Base-by-base conservation (phyloP, 371 early-diverging fungal genomes). In the Rhizopus delemar region DNA sequence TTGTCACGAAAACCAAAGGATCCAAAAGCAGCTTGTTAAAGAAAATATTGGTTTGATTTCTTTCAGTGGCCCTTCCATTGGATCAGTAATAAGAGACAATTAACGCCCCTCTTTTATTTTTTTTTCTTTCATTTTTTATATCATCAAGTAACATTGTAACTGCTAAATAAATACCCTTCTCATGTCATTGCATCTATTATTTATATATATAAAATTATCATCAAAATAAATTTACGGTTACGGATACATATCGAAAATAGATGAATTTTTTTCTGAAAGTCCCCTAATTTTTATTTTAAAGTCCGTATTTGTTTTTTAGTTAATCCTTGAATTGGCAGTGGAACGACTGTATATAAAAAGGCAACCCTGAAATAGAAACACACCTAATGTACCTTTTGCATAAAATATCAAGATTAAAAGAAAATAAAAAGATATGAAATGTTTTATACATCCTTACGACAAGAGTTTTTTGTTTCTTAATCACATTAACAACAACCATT, bases 21-120 rank as follows among this genome's bases (percentile, higher is more conserved):
- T 61, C 43, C 51, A 55, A 55, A 43, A 60, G 55, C 61, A 60
- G 43, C 55, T 60, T 8, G 43, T 55, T 41, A 60, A 50, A 55
- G 55, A 55, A 41, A 55, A 50, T 35, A 50, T 55, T 50, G 51
- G 61, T 50, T 50, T 61, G 56, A 61, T 34, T 55, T 50, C 56
- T 55, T 61, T 61, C 43, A 50, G 43, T 43, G 49, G 56, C 50
- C 51, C 55, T 41, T 41, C 55, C 49, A 43, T 54, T 55, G 61
- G 61, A 55, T 61, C 56, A 51, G 61, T 55, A 41, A 43, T 55
- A 50, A 61, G n/a, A 43, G 61, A 41, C 61, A 55, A 50, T 54
- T 60, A 49, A 54, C 22, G 32, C 39, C 53, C 60, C 53, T 32
- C 28, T 9, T 22, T 34, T 12, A 39, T 46, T n/a, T 48, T 31